Conservation (phyloP, 2,329 filamentous ascomycete genomes). For the Aspergillus novofumigatus region DNA sequence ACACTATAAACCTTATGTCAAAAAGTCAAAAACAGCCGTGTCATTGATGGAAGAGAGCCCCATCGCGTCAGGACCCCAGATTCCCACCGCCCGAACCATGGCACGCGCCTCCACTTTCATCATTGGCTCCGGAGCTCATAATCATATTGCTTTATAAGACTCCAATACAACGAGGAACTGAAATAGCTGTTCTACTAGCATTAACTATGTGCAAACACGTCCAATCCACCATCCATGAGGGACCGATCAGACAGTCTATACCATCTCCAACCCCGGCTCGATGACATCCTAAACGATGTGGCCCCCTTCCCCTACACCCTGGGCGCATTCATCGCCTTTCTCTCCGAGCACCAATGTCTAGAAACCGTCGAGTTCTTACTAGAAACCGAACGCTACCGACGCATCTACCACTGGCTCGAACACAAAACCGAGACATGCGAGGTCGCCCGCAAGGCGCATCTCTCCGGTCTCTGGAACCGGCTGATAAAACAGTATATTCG, state of each 20-base stretch:
- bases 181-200: background rate
- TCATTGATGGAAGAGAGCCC: background rate
- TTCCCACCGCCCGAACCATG: background rate
- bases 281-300: slow-evolving; percentile 77
- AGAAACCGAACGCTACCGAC: slow-evolving; percentile 76
- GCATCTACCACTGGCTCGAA: slow-evolving; percentile 51
- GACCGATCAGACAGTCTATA: background rate
- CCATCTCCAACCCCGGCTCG: slow-evolving; percentile 60
- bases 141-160: background rate
- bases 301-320: slow-evolving; percentile 82
- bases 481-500: background rate
- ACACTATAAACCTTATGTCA: no score
- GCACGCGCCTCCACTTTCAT: background rate
- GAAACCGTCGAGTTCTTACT: slow-evolving; percentile 92
- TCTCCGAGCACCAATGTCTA: slow-evolving; percentile 88
- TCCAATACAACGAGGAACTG: background rate
- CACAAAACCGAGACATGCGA: background rate
- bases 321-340: slow-evolving; percentile 82
- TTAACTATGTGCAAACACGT: background rate
- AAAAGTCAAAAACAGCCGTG: background rate
- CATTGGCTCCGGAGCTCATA: background rate
- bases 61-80: background rate
- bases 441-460: background rate
- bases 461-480: background rate
- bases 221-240: background rate